These are phyloP conservation scores for Brassica hybrid DNA, from an alignment of 441 rosid species.

Conservation along the genomic window DNA sequence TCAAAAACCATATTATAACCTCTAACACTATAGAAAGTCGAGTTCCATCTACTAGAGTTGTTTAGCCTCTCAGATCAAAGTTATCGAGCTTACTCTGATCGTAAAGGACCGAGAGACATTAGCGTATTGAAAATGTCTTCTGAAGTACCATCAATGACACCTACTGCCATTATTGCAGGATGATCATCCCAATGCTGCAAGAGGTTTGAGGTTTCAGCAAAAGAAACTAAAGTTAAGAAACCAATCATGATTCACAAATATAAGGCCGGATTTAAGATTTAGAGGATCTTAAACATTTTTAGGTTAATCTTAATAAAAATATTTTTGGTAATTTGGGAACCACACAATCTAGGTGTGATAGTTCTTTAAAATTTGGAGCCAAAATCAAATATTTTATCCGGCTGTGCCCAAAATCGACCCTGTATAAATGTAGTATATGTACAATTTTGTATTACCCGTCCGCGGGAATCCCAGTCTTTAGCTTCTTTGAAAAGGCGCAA, in stretches of 20 bases:
- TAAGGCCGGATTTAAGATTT: neutral
- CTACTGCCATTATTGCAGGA: constrained; percentile 96
- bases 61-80: neutral
- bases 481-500: constrained; percentile 94
- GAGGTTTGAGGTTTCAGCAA: constrained; percentile 19
- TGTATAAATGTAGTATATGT: too few species aligned
- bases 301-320: too few species aligned
- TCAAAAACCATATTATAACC: neutral
- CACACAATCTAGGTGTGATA: neutral
- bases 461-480: constrained; percentile 69
- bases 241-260: neutral
- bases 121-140: constrained; percentile 80
- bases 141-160: constrained; percentile 77
- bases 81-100: constrained; percentile 76
- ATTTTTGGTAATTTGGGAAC: neutral
- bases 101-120: constrained; percentile 81
- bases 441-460: constrained; percentile 51
- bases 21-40: neutral
- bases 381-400: neutral
- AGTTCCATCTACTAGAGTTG: neutral
- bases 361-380: neutral
- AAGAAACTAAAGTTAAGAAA: neutral
- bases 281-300: neutral
- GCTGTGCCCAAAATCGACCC: neutral
- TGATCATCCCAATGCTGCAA: constrained; percentile 88